Percentiles rank a stretch among this genome's conserved stretches.
phyloP scores from a whole-genome alignment of 169 alveolate species.

The Eimeria maxima region DNA sequence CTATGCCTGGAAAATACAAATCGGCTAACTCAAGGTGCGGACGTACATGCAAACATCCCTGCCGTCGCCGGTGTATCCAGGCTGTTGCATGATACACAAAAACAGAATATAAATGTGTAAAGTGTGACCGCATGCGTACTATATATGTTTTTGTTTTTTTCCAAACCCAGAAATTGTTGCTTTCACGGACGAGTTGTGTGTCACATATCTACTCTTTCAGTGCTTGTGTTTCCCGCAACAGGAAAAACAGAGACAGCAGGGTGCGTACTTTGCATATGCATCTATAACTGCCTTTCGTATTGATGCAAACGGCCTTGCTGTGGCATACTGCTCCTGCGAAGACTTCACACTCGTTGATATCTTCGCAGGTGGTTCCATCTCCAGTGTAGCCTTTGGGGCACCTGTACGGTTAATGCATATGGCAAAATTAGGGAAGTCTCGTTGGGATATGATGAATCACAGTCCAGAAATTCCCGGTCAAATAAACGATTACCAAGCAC shows the following conservation, averaged over 20 bases:
- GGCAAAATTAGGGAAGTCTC: background rate
- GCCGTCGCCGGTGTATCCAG: constrained; percentile 76
- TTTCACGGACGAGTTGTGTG: background rate
- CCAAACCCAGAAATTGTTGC: background rate
- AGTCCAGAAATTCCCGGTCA: background rate
- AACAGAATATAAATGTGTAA: background rate
- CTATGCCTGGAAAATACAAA: background rate
- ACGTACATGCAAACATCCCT: constrained; percentile 76
- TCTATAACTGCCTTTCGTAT: constrained; percentile 85
- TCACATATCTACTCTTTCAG: background rate
- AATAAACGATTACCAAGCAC: background rate
- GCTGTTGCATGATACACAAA: constrained; percentile 59
- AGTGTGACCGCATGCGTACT: background rate
- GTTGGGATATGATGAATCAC: background rate
- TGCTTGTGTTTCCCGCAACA: background rate
- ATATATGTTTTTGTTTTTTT: background rate
- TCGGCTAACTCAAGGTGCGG: background rate
- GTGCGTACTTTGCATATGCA: constrained; percentile 86
- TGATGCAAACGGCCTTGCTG: constrained; percentile 86
- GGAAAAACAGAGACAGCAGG: constrained; percentile 36
- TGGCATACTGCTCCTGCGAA: constrained; percentile 81
- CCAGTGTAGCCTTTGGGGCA: constrained; percentile 81
- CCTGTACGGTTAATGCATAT: background rate
- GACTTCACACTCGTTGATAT: constrained; percentile 81
- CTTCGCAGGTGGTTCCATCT: constrained; percentile 80